Conservation (phyloP, 2,329 filamentous ascomycete species). For the Pestalotiopsis sp. region DNA sequence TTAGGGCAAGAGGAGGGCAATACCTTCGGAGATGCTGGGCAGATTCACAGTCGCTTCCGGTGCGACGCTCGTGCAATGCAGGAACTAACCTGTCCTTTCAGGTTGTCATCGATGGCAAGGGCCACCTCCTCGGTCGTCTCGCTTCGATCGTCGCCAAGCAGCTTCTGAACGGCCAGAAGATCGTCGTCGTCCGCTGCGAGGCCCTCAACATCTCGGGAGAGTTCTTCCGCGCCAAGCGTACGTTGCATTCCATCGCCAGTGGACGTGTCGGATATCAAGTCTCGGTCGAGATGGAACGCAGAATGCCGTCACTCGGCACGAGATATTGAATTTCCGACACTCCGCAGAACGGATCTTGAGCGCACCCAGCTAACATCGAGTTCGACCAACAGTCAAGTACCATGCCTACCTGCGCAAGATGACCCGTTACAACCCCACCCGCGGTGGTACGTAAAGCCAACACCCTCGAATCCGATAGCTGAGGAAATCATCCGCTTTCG, state of each 20-base stretch:
- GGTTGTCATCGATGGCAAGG: constrained; percentile 99
- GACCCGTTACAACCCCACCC: constrained; percentile 99
- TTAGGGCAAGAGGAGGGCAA: constrained; percentile 5
- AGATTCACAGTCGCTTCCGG: constrained; percentile 1
- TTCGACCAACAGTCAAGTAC: constrained; percentile 87
- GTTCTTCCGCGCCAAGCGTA: constrained; percentile 99
- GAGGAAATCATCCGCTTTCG: background rate
- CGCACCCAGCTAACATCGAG: constrained; percentile 42
- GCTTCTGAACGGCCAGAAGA: constrained; percentile 98
- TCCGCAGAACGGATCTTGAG: background rate
- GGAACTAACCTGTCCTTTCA: constrained; percentile 43
- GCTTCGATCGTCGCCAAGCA: constrained; percentile 98
- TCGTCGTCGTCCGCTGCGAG: constrained; percentile 98
- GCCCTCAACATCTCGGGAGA: constrained; percentile 99
- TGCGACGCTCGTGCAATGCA: constrained; percentile 1
- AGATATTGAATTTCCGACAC: background rate
- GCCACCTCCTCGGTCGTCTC: constrained; percentile 98
- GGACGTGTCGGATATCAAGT: background rate
- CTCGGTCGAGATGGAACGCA: background rate
- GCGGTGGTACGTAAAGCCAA: constrained; percentile 72
- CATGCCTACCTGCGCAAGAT: constrained; percentile 99
- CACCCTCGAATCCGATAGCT: constrained; percentile 9
- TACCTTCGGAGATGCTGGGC: background rate
- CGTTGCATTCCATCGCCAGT: constrained; percentile 49
- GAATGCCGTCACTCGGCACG: background rate